Percentiles rank a stretch among this genome's conserved stretches.
Conservation (phyloP, 2,329 filamentous ascomycete species). For the Ophiostoma himal-ulmi region DNA sequence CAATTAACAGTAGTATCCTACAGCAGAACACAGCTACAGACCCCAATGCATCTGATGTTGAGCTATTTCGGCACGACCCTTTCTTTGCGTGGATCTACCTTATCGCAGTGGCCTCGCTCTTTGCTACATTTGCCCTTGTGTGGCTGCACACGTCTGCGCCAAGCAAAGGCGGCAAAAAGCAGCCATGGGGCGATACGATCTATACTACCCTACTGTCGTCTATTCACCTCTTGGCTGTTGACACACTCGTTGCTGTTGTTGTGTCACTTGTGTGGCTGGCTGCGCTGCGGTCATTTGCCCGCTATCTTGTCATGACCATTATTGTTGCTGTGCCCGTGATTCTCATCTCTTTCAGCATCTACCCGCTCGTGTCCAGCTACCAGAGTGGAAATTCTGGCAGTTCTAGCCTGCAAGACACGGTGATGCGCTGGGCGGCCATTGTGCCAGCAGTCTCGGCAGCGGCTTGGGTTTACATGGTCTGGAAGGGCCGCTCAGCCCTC, state of each 20-base stretch:
- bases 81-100: constrained; percentile 91
- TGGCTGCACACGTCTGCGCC: constrained; percentile 75
- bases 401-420: constrained; percentile 70
- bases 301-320: constrained; percentile 73
- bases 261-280: constrained; percentile 90
- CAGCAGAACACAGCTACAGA: constrained; percentile 33
- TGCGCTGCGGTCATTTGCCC: constrained; percentile 78
- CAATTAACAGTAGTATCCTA: constrained; percentile 30
- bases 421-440: constrained; percentile 82
- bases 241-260: constrained; percentile 83
- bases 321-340: constrained; percentile 80
- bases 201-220: constrained; percentile 84
- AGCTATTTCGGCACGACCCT: constrained; percentile 74
- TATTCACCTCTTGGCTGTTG: constrained; percentile 81
- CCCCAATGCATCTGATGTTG: constrained; percentile 53
- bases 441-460: constrained; percentile 67
- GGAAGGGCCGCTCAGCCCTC: constrained; percentile 72
- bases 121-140: constrained; percentile 83
- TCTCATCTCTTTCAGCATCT: constrained; percentile 82
- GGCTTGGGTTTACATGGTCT: constrained; percentile 78
- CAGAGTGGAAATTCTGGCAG: constrained; percentile 68
- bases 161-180: constrained; percentile 42
- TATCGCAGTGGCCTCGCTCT: constrained; percentile 73
- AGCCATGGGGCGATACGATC: constrained; percentile 82
- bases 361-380: constrained; percentile 85